These are phyloP conservation scores for Erythrobasidium yunnanense DNA, from an alignment of 768 basidiomycete genomes.

Conservation along the genomic window DNA sequence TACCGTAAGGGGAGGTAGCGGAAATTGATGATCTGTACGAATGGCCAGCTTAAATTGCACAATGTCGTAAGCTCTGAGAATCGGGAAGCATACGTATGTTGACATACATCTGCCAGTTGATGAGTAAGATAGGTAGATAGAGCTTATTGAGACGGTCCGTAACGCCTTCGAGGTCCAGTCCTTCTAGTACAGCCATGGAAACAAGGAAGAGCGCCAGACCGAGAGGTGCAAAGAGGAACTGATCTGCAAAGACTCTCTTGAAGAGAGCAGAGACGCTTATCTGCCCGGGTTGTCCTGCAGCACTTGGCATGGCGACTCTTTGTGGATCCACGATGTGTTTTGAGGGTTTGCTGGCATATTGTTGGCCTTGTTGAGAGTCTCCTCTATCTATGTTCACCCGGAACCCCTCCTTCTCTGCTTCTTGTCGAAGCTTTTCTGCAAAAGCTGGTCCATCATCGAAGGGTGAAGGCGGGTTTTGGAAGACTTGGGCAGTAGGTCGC, in stretches of 20 bases:
- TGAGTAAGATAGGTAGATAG: constrained; percentile 17
- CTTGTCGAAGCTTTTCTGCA: constrained; percentile 38
- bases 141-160: background rate
- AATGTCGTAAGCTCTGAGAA: no score
- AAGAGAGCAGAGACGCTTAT: constrained; percentile 37
- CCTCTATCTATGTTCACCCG: constrained; percentile 13
- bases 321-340: constrained; percentile 40
- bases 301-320: constrained; percentile 4
- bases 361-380: constrained; percentile 12
- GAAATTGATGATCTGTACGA: constrained; percentile 29
- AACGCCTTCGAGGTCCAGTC: constrained; percentile 19
- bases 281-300: constrained; percentile 46
- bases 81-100: background rate
- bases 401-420: constrained; percentile 28
- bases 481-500: constrained; percentile 7
- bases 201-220: constrained; percentile 19
- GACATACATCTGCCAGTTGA: constrained; percentile 27
- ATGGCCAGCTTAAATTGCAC: constrained; percentile 6
- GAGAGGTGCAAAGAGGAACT: constrained; percentile 26
- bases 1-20: constrained; percentile 22
- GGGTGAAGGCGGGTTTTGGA: constrained; percentile 57
- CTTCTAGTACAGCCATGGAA: constrained; percentile 25
- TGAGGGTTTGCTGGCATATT: background rate
- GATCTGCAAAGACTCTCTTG: constrained; percentile 26
- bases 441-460: constrained; percentile 87